Evolutionary conservation across 176 grass and related monocot genomes (phyloP).

Genomic region (Lolium perenne): DNA sequence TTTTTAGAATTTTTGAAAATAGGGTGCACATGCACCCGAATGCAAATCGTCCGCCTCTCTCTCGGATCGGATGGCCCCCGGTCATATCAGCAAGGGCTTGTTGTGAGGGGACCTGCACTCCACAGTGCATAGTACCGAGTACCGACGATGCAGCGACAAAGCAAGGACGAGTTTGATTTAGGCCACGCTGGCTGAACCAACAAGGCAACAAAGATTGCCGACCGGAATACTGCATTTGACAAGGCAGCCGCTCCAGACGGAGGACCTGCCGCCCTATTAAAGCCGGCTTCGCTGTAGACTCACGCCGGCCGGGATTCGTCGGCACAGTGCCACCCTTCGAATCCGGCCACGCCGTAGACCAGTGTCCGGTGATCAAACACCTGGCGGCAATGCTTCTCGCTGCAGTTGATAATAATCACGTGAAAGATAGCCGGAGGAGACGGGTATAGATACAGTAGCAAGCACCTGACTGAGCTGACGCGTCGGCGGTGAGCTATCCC

Average conservation of each 20-base stretch:
- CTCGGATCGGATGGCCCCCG: too few species aligned
- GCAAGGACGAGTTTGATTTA: too few species aligned
- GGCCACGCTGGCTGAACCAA: not conserved
- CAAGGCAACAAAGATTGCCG: not conserved
- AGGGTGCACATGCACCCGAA: too few species aligned
- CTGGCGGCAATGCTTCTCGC: not conserved
- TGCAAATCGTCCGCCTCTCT: too few species aligned
- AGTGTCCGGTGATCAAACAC: not conserved
- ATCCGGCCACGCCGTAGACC: not conserved
- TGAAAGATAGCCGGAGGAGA: constrained; percentile 28
- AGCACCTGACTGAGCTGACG: constrained; percentile 6
- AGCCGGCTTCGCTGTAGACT: not conserved
- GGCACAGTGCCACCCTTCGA: not conserved
- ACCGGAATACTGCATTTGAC: not conserved
- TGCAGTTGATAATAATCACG: constrained; percentile 35
- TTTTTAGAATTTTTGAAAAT: too few species aligned
- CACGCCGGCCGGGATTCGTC: not conserved
- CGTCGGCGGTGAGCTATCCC: not conserved
- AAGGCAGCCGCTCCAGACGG: not conserved
- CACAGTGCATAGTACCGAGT: too few species aligned
- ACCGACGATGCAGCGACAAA: too few species aligned
- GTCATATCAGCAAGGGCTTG: too few species aligned
- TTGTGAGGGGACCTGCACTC: too few species aligned
- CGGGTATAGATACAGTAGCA: not conserved
- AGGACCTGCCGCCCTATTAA: not conserved